Evolutionary conservation across 768 basidiomycete species (phyloP), one percentile per base, ranked within the genome.

Genomic region (Termitomyces sp.): DNA sequence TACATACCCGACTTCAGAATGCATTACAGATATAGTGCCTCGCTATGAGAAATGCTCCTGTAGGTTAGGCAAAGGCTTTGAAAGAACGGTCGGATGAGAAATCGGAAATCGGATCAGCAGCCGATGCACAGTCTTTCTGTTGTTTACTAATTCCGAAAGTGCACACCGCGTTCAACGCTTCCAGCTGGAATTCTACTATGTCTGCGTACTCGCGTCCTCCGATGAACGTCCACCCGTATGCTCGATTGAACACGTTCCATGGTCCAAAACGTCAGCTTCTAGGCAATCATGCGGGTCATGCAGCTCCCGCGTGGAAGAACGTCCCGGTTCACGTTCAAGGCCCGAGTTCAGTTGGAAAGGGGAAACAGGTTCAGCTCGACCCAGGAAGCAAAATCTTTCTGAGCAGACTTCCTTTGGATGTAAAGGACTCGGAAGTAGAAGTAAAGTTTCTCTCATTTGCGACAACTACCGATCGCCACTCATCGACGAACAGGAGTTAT

Each of bases 331-430:
- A 61, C 46, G 62, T 60, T 20, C 63, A 61, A 58, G 60, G 51
- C 46, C 58, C 61, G 32, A 51, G 52, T 57, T 44, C 68, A 58
- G 64, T 59, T 15, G 67, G 67, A 61, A 81, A 74, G 59, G 76
- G 70, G 50, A 80, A 71, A 45, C 67, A 68, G 55, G 60, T 59
- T 40, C 60, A 61, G 22, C 59, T 68, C 9, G 74, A 75, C n/a
- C 62, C 64, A 24, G 87, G 85, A 8, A 90, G 88, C 72, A 89
- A 84, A 70, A 89, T 91, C 18, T 76, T 91, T 48, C 70, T 91
- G 57, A 88, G 85, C 62, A 78, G 76, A 60, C 75, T 91, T 7
- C 90, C 90, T 1, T 64, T 77, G n/a, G 90, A 91, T 70, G 90
- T 91, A 18, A 79, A 76, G 16, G 86, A 89, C 62, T 77, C 78